Evolutionary conservation across 2,329 filamentous ascomycete genomes (phyloP).

Genomic region (Claviceps sp.): DNA sequence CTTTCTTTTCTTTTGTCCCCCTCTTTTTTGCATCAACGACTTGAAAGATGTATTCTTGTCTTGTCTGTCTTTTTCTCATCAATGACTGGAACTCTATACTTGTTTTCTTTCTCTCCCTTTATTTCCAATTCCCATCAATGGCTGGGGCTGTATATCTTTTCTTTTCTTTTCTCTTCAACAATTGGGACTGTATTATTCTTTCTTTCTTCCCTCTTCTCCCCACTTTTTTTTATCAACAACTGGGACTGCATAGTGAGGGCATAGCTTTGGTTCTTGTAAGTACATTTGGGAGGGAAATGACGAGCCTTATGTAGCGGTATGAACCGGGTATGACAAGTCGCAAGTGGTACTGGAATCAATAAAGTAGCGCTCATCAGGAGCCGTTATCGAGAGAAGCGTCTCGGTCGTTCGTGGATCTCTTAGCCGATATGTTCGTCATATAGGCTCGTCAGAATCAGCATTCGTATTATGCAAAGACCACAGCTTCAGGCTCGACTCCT

Average conservation of each 20-base stretch:
- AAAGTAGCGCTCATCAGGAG: neutral
- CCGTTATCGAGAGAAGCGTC: neutral
- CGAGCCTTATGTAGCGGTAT: neutral
- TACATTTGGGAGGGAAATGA: neutral
- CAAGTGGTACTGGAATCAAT: neutral
- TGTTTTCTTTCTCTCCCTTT: too few species aligned
- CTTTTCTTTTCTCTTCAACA: too few species aligned
- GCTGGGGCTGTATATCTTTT: neutral
- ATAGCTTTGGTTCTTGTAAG: neutral
- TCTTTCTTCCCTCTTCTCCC: neutral
- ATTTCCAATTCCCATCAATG: too few species aligned
- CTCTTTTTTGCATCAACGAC: neutral
- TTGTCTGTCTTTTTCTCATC: neutral
- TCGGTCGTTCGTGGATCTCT: neutral
- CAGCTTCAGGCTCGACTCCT: constrained; percentile 7
- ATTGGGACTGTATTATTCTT: neutral
- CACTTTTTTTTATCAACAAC: neutral
- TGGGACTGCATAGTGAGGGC: neutral
- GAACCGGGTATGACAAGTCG: neutral
- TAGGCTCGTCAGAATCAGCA: neutral
- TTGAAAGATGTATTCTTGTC: neutral
- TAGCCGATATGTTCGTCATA: neutral
- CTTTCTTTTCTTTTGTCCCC: neutral
- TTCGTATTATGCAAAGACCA: constrained; percentile 2
- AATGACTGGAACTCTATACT: neutral